Base-by-base conservation (phyloP, 768 basidiomycete genomes). In the Mycena epipterygia region DNA sequence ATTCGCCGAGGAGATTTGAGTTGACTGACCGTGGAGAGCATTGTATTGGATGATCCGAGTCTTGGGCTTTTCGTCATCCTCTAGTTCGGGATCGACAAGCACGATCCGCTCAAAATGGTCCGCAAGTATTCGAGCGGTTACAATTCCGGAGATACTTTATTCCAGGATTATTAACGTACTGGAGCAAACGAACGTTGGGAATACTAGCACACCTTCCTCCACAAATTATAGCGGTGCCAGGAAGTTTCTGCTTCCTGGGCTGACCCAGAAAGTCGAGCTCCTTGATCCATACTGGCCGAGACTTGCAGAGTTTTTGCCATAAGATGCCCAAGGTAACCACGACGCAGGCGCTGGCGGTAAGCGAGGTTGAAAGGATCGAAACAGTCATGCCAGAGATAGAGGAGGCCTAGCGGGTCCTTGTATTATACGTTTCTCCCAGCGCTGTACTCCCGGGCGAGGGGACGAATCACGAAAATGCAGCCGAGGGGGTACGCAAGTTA, bases 21-120 rank as follows among this genome's bases (percentile, higher is more conserved):
- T 21, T 39, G 29, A 33, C 64, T 44, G 39, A 75, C 75, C 62
- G 37, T 76, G 75, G 1, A 65, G 42, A 16, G 74, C 68, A 41
- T 68, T 61, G 44, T 75, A 76, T 48, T 78, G 77, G 12, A 70
- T 46, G 1, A 78, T 62, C 14, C 75, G 66, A 21, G 67, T 64
- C 41, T 73, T 70, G 17, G 56, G 59, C 27, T 69, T 67, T 27
- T 69, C 64, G 30, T 46, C 21, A 30, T 71, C 68, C n/a, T 59
- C 60, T 30, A 64, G 65, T 39, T 79, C 79, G 16, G 79, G 71
- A 25, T 80, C 78, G 5, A 80, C 67, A 25, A 79, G 46, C 12
- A 78, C n/a, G 39, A 80, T 78, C 19, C 64, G 58, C 5, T 79
- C 77, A 62, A 79, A 80, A 57, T 80, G 79, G 55, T 77, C 72